Evolutionary conservation across 495 filamentous ascomycete species (phyloP), one percentile per base, ranked within the genome.

Genomic region (Penicillium psychrofluorescens): DNA sequence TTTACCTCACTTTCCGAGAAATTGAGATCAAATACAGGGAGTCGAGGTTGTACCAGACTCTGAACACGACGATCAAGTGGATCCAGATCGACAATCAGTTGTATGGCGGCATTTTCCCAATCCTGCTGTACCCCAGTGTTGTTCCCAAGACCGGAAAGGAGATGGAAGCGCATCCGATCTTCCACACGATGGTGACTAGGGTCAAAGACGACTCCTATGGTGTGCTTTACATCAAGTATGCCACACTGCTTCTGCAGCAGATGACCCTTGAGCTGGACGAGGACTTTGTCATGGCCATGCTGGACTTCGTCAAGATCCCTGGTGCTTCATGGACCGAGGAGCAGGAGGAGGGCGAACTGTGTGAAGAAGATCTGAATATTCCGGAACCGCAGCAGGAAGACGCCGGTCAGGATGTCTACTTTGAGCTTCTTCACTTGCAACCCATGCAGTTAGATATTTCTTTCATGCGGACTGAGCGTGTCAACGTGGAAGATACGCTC

Each of bases 51-150:
- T 95, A 92, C 59, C 92, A 97, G 66, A 96, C 88, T 6, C 64
- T 96, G 45, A 88, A 85, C 38, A 75, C 88, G 8, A 85, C 86
- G 0, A 85, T 95, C 62, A 97, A 96, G 63, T 98, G 92, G 92
- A 90, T 98, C 38, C 92, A 98, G 63, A 90, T 98, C 56, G 92
- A 98, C 68, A 98, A 98, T 57, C 92, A 98, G 58, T 82, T 98
- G 16, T 98, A 97, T 58, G 92, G 92, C 35, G 92, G 92, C 11
- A 89, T 98, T 50, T 98, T 98, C 75, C 92, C 92, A 0, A 95
- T 98, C 64, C 81, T 98, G 44, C 72, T 97, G 33, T 98, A 98
- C 59, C 92, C 92, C 8, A 95, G 89, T 62, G 92, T 98, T n/a
- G 92, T 98, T 8, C 94, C 94, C 2, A 97, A 97, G 71, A 92